phyloP scores from a whole-genome alignment of 495 filamentous ascomycete genomes.

The Margaritispora aquatica region DNA sequence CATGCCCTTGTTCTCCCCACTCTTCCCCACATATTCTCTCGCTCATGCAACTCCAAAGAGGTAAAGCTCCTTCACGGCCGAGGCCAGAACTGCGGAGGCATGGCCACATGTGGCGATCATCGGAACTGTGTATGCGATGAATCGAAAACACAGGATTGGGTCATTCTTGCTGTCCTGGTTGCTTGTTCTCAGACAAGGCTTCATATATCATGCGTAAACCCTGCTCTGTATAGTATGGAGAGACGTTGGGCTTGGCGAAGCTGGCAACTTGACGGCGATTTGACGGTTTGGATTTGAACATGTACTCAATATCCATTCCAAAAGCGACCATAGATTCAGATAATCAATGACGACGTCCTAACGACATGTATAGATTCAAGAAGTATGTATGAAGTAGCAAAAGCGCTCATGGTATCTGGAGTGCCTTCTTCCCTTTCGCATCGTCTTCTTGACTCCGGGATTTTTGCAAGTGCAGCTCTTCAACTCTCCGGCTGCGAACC shows the following conservation, averaged over 20 bases:
- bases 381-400: too few relatives aligned
- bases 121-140: not conserved
- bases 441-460: conserved; percentile 5
- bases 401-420: not conserved
- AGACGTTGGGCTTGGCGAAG: too few relatives aligned
- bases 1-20: not conserved
- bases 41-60: not conserved
- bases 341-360: too few relatives aligned
- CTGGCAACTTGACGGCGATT: too few relatives aligned
- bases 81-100: not conserved
- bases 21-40: not conserved
- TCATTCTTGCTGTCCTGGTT: not conserved
- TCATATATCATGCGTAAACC: too few relatives aligned
- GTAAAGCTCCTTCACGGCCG: not conserved
- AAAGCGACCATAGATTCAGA: too few relatives aligned
- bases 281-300: too few relatives aligned
- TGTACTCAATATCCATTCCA: too few relatives aligned
- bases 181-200: not conserved
- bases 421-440: not conserved
- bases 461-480: conserved; percentile 19
- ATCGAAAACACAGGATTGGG: too few relatives aligned
- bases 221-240: too few relatives aligned
- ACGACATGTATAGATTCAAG: too few relatives aligned
- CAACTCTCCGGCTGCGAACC: conserved; percentile 23
- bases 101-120: not conserved